Evolutionary conservation across 345 rosid species (phyloP).

Genomic region (Salix brachista): DNA sequence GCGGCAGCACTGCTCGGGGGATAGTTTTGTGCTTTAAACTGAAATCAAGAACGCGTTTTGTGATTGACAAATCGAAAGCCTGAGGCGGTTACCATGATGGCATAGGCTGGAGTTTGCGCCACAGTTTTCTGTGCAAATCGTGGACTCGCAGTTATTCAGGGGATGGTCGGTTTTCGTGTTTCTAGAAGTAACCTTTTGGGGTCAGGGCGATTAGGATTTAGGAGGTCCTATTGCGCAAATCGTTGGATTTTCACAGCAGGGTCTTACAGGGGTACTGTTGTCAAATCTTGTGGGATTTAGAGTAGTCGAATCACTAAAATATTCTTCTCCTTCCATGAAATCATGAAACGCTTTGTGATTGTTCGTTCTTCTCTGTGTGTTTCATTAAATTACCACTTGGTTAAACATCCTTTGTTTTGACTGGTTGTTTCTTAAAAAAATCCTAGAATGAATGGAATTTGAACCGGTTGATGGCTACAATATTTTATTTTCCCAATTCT

Average conservation of each 20-base stretch:
- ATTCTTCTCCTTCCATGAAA: neutral
- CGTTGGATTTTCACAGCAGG: neutral
- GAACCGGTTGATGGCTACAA: neutral
- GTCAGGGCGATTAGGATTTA: neutral
- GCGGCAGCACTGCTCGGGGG: neutral
- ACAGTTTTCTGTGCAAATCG: constrained; percentile 16
- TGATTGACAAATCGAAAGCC: constrained; percentile 19
- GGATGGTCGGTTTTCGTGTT: constrained; percentile 45
- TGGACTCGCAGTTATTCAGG: constrained; percentile 42
- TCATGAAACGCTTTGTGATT: constrained; percentile 3
- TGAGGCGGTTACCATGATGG: constrained; percentile 35
- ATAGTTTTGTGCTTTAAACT: constrained; percentile 26
- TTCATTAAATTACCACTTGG: neutral
- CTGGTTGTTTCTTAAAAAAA: too few species aligned
- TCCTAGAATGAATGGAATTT: neutral
- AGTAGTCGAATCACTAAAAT: constrained; percentile 3
- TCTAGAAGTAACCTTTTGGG: neutral
- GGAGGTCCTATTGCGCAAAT: neutral
- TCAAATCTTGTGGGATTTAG: neutral
- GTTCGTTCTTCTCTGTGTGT: neutral
- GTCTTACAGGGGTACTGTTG: neutral
- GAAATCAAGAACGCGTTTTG: constrained; percentile 42
- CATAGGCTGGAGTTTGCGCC: constrained; percentile 4
- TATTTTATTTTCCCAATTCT: neutral
- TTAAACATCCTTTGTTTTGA: neutral